A percentile compares a stretch with the other conserved stretches of the same genome.
Evolutionary conservation across 2,329 filamentous ascomycete genomes (phyloP).

Genomic region (Diaporthe eres): DNA sequence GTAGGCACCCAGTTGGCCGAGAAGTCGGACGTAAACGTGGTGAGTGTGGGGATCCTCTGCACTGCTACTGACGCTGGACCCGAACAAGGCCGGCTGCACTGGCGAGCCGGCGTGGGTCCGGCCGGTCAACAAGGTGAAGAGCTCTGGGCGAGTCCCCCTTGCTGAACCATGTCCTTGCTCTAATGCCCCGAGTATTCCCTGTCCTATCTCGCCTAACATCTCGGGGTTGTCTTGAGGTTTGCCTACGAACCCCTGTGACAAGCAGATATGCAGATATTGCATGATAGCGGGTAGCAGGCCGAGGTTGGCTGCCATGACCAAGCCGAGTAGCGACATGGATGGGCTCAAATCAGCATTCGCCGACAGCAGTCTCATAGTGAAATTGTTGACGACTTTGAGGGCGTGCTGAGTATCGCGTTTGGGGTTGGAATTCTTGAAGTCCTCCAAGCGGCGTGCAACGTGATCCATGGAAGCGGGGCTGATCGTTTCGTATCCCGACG

Average conservation of each 20-base stretch:
- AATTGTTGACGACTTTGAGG: constrained; percentile 58
- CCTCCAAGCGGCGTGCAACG: constrained; percentile 13
- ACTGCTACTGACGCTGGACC: background rate
- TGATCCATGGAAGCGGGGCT: constrained; percentile 12
- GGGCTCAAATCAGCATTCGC: constrained; percentile 39
- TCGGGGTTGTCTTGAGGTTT: background rate
- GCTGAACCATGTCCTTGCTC: constrained; percentile 31
- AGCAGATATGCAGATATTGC: constrained; percentile 43
- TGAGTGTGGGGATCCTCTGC: background rate
- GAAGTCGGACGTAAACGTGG: constrained; percentile 34
- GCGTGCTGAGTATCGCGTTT: constrained; percentile 27
- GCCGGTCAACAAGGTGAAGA: constrained; percentile 45
- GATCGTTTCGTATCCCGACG: background rate
- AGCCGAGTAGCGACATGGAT: constrained; percentile 42
- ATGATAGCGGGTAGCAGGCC: constrained; percentile 40
- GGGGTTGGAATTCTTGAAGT: background rate
- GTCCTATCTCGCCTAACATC: background rate
- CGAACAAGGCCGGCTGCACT: constrained; percentile 38
- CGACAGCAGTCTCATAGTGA: constrained; percentile 52
- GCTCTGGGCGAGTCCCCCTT: constrained; percentile 38
- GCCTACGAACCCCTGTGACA: constrained; percentile 27
- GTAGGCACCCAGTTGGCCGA: constrained; percentile 45
- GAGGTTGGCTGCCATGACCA: constrained; percentile 40
- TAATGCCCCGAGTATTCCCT: constrained; percentile 30
- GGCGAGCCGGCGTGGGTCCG: background rate